Evolutionary conservation across 1,284 basidiomycete genomes (phyloP).

Genomic region (Moesziomyces sp.): DNA sequence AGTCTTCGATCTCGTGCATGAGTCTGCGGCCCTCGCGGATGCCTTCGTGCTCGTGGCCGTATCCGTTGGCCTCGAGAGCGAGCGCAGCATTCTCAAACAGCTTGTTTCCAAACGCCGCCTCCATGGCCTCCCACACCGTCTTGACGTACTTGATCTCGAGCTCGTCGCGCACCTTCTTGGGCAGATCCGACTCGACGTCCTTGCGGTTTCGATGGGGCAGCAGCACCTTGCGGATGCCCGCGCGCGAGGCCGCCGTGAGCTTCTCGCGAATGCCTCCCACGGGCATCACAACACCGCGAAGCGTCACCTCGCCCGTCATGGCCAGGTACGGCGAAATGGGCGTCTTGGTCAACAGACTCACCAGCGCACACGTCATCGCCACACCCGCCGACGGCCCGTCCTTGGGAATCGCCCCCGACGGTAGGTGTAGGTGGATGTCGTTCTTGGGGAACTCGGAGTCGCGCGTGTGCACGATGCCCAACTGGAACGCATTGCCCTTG

Average conservation of each 20-base stretch:
- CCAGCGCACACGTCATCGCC: slow-evolving; percentile 86
- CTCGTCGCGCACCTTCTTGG: slow-evolving; percentile 76
- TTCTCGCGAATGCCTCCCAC: slow-evolving; percentile 67
- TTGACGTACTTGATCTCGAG: slow-evolving; percentile 83
- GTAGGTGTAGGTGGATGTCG: slow-evolving; percentile 88
- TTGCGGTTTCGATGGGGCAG: slow-evolving; percentile 84
- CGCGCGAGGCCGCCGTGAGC: slow-evolving; percentile 72
- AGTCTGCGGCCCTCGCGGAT: slow-evolving; percentile 51
- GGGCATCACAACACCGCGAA: slow-evolving; percentile 64
- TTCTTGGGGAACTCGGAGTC: slow-evolving; percentile 80
- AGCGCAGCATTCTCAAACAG: slow-evolving; percentile 56
- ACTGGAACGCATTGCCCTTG: slow-evolving; percentile 81
- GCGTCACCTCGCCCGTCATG: slow-evolving; percentile 66
- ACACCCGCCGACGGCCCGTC: slow-evolving; percentile 86
- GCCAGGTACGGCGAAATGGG: slow-evolving; percentile 68
- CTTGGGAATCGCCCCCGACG: slow-evolving; percentile 86
- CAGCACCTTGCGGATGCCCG: slow-evolving; percentile 81
- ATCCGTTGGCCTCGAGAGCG: slow-evolving; percentile 41
- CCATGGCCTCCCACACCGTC: slow-evolving; percentile 80
- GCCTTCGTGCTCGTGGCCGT: slow-evolving; percentile 54
- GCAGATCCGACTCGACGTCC: slow-evolving; percentile 85
- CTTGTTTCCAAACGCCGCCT: slow-evolving; percentile 71
- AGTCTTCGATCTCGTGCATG: slow-evolving; percentile 52
- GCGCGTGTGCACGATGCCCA: slow-evolving; percentile 78
- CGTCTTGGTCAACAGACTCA: slow-evolving; percentile 81